Conservation (phyloP, 2,329 filamentous ascomycete genomes). For the Colletotrichum filicis region DNA sequence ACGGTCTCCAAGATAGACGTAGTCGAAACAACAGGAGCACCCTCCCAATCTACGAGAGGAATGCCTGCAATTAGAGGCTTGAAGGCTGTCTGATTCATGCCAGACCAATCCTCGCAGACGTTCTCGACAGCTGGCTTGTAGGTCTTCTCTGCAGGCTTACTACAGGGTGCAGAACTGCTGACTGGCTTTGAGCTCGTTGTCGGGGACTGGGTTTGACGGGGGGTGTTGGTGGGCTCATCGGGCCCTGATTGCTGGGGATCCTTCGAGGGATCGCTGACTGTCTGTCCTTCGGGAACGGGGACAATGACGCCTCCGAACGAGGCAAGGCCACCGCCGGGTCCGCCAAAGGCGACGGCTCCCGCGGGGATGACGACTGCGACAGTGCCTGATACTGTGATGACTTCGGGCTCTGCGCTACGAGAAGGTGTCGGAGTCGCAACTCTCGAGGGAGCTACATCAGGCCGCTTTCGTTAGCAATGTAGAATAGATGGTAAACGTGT, state of each 20-base stretch:
- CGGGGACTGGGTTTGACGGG: not conserved
- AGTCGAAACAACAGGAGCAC: no score
- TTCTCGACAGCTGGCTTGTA: constrained; percentile 2
- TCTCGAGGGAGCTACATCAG: not conserved
- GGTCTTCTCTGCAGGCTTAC: not conserved
- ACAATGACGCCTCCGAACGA: constrained; percentile 8
- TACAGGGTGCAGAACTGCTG: not conserved
- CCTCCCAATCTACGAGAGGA: not conserved
- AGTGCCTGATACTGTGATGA: not conserved
- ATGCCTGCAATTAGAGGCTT: not conserved
- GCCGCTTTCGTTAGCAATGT: not conserved
- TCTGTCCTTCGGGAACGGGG: constrained; percentile 10
- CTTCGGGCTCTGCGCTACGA: not conserved
- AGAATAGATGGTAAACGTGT: no score
- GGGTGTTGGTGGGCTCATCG: not conserved
- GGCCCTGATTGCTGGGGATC: not conserved
- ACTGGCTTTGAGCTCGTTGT: constrained; percentile 1
- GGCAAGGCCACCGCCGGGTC: not conserved
- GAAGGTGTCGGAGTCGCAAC: not conserved
- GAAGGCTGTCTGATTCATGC: constrained; percentile 11
- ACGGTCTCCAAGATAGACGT: no score
- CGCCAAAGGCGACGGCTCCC: constrained; percentile 4
- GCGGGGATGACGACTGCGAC: not conserved
- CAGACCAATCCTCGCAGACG: constrained; percentile 2
- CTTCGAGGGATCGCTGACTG: constrained; percentile 2